phyloP scores from a whole-genome alignment of 345 rosid genomes.

The Capsella bursapastoris region DNA sequence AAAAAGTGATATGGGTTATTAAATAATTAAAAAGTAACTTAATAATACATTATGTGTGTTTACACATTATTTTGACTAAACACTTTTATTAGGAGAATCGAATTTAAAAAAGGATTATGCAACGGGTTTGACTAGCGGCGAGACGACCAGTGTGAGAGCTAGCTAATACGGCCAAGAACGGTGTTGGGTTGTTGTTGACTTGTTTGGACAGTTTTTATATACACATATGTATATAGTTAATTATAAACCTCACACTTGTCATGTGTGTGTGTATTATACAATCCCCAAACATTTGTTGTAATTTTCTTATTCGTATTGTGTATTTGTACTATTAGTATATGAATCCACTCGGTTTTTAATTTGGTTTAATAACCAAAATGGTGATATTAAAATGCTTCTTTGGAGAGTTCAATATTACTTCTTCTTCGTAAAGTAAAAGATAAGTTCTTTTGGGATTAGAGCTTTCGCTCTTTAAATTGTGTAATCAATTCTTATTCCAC shows the following conservation, averaged over 20 bases:
- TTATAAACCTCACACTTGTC: constrained; percentile 10
- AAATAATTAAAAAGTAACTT: too few species aligned
- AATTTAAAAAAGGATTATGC: background rate
- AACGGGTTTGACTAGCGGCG: constrained; percentile 30
- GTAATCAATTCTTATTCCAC: constrained; percentile 4
- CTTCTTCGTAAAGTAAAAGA: background rate
- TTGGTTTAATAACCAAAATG: background rate
- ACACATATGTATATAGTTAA: background rate
- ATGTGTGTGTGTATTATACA: background rate
- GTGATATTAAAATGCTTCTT: constrained; percentile 8
- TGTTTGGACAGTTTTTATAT: background rate
- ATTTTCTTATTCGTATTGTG: background rate
- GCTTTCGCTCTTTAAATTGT: background rate
- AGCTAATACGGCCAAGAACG: constrained; percentile 38
- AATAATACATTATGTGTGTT: background rate
- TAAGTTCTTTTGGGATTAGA: constrained; percentile 33
- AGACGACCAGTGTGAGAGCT: constrained; percentile 28
- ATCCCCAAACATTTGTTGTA: background rate
- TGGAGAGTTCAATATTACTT: background rate
- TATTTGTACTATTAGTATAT: background rate
- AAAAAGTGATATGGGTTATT: too few species aligned
- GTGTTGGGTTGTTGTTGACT: constrained; percentile 47
- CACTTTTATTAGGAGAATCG: background rate
- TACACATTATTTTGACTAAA: background rate
- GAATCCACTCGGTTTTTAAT: background rate